Base-by-base conservation (phyloP, 2,329 filamentous ascomycete species). In the Aureobasidium sp. region DNA sequence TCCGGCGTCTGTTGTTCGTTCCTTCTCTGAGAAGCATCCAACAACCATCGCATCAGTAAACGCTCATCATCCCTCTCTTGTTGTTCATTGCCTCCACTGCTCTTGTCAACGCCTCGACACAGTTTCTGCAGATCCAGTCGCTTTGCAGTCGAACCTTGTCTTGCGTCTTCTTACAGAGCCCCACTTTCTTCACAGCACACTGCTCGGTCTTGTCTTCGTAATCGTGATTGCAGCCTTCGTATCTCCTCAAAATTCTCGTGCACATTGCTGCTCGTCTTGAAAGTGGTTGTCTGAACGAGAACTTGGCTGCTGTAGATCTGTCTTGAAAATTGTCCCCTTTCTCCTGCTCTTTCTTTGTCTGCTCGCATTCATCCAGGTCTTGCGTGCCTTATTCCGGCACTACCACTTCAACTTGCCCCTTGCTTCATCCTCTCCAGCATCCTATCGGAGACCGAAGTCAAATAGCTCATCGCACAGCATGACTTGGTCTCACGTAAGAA, bases 111-210 rank as follows among this genome's bases (percentile, higher is more conserved):
- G 11, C 24, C 4, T 7, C 5, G 5, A 21, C 10, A 27, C 52
- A 54, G 17, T 12, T 24, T 10, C 11, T 14, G 21, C 52, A 48
- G 14, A 54, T 25, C 24, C 34, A 34, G 21, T 25, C 17, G 21
- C 27, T 17, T n/a, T 47, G 12, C 19, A 37, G 12, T 3, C 32
- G 29, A 8, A 29, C 25, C 19, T 29, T 29, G 27, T 53, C 29
- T 21, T 35, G 29, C n/a, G 50, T 53, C n/a, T 39, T 45, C 40
- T 53, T 42, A 40, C 50, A 53, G 22, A 39, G 16, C 11, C 29
- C 40, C 14, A 39, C 4, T 30, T 11, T 30, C 21, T 22, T 41
- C 10, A 29, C 49, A 14, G 30, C 21, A 48, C 44, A 48, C 30
- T 16, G 14, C 32, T 48, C 44, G 12, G 21, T 27, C 21, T 37